These are phyloP conservation scores for Arthromyces matolae DNA, from an alignment of 768 basidiomycete species.

Conservation along the genomic window DNA sequence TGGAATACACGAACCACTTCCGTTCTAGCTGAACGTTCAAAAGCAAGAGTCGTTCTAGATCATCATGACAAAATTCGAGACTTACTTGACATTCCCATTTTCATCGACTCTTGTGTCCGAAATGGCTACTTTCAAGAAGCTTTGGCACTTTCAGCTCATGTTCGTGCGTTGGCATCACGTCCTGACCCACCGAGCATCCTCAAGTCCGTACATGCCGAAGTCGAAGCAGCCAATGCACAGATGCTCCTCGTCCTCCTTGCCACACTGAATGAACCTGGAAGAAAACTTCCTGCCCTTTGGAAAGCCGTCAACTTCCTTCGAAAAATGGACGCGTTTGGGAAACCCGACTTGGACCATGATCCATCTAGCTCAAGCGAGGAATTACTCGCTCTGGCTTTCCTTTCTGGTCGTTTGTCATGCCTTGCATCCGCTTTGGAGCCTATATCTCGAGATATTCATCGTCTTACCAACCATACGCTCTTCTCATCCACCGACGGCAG, in stretches of 20 bases:
- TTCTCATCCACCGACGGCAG: constrained; percentile 44
- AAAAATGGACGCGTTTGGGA: constrained; percentile 65
- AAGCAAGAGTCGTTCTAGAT: constrained; percentile 83
- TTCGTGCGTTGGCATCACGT: constrained; percentile 44
- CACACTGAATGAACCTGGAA: constrained; percentile 75
- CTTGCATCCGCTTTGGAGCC: constrained; percentile 37
- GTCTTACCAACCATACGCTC: constrained; percentile 9
- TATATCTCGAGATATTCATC: constrained; percentile 18
- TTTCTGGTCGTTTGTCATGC: constrained; percentile 63
- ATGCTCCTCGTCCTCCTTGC: constrained; percentile 79
- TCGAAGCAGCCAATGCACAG: constrained; percentile 60
- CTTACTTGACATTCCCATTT: constrained; percentile 82
- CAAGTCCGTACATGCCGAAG: constrained; percentile 61
- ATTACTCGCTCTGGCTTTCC: constrained; percentile 83
- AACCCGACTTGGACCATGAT: constrained; percentile 14
- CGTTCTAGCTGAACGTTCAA: constrained; percentile 70
- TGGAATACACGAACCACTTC: constrained; percentile 74
- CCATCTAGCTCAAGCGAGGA: constrained; percentile 44
- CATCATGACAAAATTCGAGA: constrained; percentile 93
- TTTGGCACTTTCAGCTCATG: constrained; percentile 77
- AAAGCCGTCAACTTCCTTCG: constrained; percentile 87
- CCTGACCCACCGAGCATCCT: constrained; percentile 48
- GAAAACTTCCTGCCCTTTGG: constrained; percentile 85
- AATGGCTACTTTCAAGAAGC: constrained; percentile 93
- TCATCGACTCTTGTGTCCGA: constrained; percentile 91